Base-by-base conservation (phyloP, 2,329 filamentous ascomycete genomes). In the Fusarium miscanthi region DNA sequence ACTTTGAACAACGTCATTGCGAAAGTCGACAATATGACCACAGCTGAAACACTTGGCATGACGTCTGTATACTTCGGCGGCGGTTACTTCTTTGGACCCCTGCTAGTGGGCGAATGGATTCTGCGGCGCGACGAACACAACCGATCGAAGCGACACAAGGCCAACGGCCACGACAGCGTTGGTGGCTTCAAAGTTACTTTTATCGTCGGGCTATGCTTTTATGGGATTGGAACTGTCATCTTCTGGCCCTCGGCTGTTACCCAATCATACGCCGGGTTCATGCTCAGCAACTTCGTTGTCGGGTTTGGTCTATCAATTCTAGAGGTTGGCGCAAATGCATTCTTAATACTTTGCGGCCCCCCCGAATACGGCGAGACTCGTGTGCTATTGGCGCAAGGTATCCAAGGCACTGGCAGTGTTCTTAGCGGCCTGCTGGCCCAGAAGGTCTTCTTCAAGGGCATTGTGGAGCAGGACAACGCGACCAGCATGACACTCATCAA, bases 171-270 rank as follows among this genome's bases (percentile, higher is more conserved):
- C 54, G 82, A 86, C 31, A 83, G 82, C 35, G 82, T 89, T 11
- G 87, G 88, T 56, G 94, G 94, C 6, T 96, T 94, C 83, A 93
- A 94, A 73, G 90, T 90, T 45, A 94, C 93, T 1, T 95, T 96
- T 75, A 95, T 96, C 66, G 85, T 91, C 33, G 93, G 93, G 2
- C 84, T 95, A 8, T 87, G 87, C 72, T 91, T 95, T 59, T 95
- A 95, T 78, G 92, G 91, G 3, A 85, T 89, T 9, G 92, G 92
- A 3, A 93, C 92, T n/a, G 89, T 95, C 71, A 94, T 94, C 82
- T 95, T 95, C 82, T 96, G 93, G 93, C 93, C 93, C 0, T 92
- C 91, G 4, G 92, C 91, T 12, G 89, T 95, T 14, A 87, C 94
- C 66, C 87, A 87, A 48, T 93, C 92, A 4, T 96, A 93, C 74